Conservation (phyloP, 2,329 filamentous ascomycete species). For the Arthrinium phaeospermum region DNA sequence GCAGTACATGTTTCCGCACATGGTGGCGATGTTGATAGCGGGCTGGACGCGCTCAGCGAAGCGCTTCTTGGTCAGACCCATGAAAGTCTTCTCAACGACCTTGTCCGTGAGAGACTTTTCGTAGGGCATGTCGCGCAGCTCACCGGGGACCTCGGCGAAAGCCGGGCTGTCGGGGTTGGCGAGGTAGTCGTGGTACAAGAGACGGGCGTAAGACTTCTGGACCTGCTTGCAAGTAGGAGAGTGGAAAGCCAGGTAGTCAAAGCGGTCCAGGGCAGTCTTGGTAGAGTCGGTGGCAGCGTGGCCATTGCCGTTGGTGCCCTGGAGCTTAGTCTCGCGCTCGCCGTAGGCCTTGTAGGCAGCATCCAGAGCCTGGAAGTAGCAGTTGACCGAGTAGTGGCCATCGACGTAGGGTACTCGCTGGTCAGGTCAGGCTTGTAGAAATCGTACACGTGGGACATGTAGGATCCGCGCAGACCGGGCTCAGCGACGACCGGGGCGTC, state of each 20-base stretch:
- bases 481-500: conserved; percentile 79
- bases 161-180: conserved; percentile 68
- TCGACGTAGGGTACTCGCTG: conserved; percentile 86
- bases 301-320: conserved; percentile 55
- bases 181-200: conserved; percentile 87
- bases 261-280: conserved; percentile 76
- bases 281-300: conserved; percentile 43
- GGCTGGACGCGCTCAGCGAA: conserved; percentile 80
- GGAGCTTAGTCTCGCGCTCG: conserved; percentile 69
- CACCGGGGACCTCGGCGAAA: conserved; percentile 77
- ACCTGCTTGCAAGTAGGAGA: conserved; percentile 88
- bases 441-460: conserved; percentile 85
- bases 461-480: conserved; percentile 78
- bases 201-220: conserved; percentile 81
- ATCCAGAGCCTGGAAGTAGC: conserved; percentile 82
- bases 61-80: conserved; percentile 82
- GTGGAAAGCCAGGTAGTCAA: conserved; percentile 85
- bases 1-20: conserved; percentile 74
- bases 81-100: conserved; percentile 85
- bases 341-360: conserved; percentile 82
- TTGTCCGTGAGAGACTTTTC: conserved; percentile 81
- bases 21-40: conserved; percentile 75
- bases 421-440: conserved; percentile 91
- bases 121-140: conserved; percentile 80
- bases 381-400: conserved; percentile 81